These are phyloP conservation scores for Xylariaceae sp. DNA, from an alignment of 2,329 filamentous ascomycete species.

Conservation along the genomic window DNA sequence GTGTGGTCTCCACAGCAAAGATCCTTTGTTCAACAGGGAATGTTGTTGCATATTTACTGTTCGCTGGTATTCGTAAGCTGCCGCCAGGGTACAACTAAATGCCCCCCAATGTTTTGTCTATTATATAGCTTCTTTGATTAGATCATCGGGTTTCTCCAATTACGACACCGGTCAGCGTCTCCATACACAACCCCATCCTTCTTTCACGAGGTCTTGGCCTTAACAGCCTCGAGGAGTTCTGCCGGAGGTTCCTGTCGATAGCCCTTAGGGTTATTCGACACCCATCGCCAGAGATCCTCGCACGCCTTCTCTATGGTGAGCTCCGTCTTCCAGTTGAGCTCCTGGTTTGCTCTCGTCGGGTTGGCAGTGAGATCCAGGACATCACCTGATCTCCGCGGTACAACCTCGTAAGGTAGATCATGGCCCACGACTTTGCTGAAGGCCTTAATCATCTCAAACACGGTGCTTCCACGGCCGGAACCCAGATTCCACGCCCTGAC, in stretches of 20 bases:
- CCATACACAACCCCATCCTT: background rate
- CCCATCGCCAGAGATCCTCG: constrained; percentile 95
- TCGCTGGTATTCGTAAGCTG: constrained; percentile 9
- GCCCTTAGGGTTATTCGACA: constrained; percentile 92
- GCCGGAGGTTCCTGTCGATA: constrained; percentile 91
- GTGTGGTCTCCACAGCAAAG: no score
- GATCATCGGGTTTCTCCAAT: constrained; percentile 3
- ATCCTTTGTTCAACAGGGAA: no score
- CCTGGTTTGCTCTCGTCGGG: constrained; percentile 82
- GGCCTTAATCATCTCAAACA: constrained; percentile 96
- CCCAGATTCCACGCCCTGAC: constrained; percentile 97
- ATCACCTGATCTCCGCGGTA: constrained; percentile 81
- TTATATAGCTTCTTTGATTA: constrained; percentile 17
- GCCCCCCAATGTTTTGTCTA: background rate
- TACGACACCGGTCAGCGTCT: background rate
- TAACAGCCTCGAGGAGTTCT: constrained; percentile 72
- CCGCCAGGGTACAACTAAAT: background rate
- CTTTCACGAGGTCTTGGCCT: constrained; percentile 44
- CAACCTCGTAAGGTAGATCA: constrained; percentile 85
- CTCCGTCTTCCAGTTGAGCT: constrained; percentile 92
- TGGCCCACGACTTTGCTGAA: constrained; percentile 88
- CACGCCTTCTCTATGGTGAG: constrained; percentile 91
- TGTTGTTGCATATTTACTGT: no score
- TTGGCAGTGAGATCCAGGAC: constrained; percentile 95
- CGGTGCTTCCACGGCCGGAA: constrained; percentile 91